These are phyloP conservation scores for Mucor velutinosus DNA, from an alignment of 371 early-diverging fungal species.

Conservation along the genomic window DNA sequence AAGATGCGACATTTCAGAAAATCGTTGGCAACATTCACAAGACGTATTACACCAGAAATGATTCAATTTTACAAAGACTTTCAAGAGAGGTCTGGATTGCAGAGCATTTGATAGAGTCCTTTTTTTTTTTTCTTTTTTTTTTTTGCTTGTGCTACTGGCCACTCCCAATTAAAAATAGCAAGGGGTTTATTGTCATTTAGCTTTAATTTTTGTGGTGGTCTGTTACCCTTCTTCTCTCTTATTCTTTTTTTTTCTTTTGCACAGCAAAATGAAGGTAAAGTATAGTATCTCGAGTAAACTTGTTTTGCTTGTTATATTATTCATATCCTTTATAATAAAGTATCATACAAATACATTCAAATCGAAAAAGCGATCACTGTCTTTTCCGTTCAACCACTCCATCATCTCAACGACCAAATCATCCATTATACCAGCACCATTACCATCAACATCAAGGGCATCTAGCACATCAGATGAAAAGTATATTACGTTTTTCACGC, in stretches of 20 bases:
- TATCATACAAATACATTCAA: neutral
- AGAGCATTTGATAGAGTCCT: slow-evolving; percentile 31
- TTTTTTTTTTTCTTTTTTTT: neutral
- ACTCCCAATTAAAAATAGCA: neutral
- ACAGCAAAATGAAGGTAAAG: neutral
- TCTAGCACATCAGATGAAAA: slow-evolving; percentile 28
- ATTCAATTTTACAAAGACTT: slow-evolving; percentile 84
- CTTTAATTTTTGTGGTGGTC: slow-evolving; percentile 2
- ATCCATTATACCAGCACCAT: neutral
- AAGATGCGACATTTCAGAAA: slow-evolving; percentile 69
- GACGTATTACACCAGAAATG: slow-evolving; percentile 92
- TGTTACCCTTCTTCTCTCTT: neutral
- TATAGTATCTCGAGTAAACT: slow-evolving; percentile 3
- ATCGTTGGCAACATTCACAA: slow-evolving; percentile 62
- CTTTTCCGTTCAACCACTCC: slow-evolving; percentile 12
- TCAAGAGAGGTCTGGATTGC: slow-evolving; percentile 55
- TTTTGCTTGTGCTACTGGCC: neutral
- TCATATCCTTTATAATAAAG: slow-evolving; percentile 3
- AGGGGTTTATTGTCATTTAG: slow-evolving; percentile 1
- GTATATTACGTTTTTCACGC: slow-evolving; percentile 60
- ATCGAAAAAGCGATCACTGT: neutral
- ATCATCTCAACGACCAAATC: neutral
- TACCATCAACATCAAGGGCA: neutral
- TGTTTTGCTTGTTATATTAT: slow-evolving; percentile 5
- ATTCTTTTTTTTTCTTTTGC: neutral